phyloP scores from a whole-genome alignment of 306 rosid species.

The Ceratonia siliqua region DNA sequence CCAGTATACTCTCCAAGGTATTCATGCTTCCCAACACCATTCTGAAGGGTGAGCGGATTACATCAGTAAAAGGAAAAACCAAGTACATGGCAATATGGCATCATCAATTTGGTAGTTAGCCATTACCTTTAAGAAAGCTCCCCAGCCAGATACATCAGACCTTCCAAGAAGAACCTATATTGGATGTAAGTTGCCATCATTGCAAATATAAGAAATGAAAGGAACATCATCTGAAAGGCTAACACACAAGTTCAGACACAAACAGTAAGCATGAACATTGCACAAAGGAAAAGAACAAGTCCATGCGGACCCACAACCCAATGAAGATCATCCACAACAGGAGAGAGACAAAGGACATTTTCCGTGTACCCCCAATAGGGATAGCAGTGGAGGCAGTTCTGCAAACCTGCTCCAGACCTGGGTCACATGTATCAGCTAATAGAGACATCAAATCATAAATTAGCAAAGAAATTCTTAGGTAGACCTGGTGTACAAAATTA shows the following conservation, averaged over 20 bases:
- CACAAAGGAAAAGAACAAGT: slow-evolving; percentile 5
- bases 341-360: not conserved
- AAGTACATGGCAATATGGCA: not conserved
- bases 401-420: not conserved
- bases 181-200: slow-evolving; percentile 9
- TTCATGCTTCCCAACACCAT: slow-evolving; percentile 91
- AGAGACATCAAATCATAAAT: not conserved
- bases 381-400: not conserved
- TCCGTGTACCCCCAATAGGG: not conserved
- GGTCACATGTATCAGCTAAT: not conserved
- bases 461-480: too few species aligned
- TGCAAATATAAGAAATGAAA: not conserved
- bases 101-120: slow-evolving; percentile 5
- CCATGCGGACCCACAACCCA: slow-evolving; percentile 7
- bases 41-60: slow-evolving; percentile 55
- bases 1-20: slow-evolving; percentile 99
- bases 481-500: too few species aligned
- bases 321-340: not conserved
- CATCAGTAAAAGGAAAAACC: slow-evolving; percentile 40
- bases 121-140: slow-evolving; percentile 89
- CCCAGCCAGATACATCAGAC: slow-evolving; percentile 98
- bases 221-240: slow-evolving; percentile 1
- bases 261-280: slow-evolving; percentile 15
- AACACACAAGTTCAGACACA: slow-evolving; percentile 12
- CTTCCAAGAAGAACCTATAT: slow-evolving; percentile 90